Evolutionary conservation across 192 early-diverging fungal species (phyloP), one percentile per base, ranked within the genome.

Genomic region (Podila epigama): DNA sequence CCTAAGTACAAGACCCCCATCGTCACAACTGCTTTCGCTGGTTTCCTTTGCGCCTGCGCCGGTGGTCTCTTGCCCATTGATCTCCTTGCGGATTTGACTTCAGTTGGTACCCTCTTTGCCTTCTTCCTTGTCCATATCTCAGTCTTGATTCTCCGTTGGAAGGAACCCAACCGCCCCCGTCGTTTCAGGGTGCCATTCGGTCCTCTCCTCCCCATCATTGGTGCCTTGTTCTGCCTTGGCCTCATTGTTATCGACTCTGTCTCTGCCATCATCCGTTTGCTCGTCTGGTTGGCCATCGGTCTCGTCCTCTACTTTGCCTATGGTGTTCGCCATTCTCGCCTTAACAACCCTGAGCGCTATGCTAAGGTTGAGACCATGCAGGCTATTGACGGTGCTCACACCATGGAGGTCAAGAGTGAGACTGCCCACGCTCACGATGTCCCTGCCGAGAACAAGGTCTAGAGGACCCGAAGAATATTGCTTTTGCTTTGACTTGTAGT

Each of bases 31-130:
- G 64, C 92, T 27, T 77, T 89, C 12, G 69, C 89, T 7, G 93
- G 93, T 18, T 20, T 82, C 8, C 77, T 94, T 37, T 89, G 86
- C 70, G 88, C 93, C 1, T 59, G 89, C 28, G 69, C 90, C 4
- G 88, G 91, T 4, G 93, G 87, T n/a, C 27, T 95, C 5, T 80
- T 97, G 29, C 95, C 95, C 12, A 86, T 97, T 16, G 94, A 94
- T 54, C 69, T 97, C 20, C 81, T 97, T 1, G 93, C 89, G 50
- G 90, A 95, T 64, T 79, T 97, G 85, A 94, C 93, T 1, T 93
- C 92, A 5, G 88, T 94, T 60, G 95, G 94, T n/a, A 94, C 95
- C 8, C 72, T 96, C 36, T 84, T 94, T 51, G 94, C 93, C 16
- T 96, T 95, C 86, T 89, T 93, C 70, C 60, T 96, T 18, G 95